These are phyloP conservation scores for Tetratostichococcus sp. DNA, from an alignment of 139 green algal genomes.

Conservation along the genomic window DNA sequence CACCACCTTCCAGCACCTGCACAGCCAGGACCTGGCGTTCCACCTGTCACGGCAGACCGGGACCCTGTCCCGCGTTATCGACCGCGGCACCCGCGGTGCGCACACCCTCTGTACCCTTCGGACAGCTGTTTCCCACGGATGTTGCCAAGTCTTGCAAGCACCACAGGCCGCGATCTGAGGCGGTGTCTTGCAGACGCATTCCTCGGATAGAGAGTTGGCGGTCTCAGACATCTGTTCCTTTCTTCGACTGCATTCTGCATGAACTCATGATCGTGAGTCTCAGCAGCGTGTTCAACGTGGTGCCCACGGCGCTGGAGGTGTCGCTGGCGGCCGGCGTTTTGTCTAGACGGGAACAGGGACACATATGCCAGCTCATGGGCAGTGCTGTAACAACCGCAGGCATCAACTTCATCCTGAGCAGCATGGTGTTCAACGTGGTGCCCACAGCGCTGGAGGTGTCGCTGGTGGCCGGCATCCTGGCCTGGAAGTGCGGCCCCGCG, in stretches of 20 bases:
- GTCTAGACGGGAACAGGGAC: too few species aligned
- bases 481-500: slow-evolving; percentile 79
- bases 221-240: too few species aligned
- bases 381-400: too few species aligned
- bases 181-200: too few species aligned
- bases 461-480: slow-evolving; percentile 80
- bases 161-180: too few species aligned
- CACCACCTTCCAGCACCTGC: slow-evolving; percentile 85
- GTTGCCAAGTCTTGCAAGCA: neutral
- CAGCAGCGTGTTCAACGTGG: slow-evolving; percentile 88
- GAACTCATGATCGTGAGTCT: slow-evolving; percentile 95
- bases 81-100: slow-evolving; percentile 77
- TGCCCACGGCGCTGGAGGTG: slow-evolving; percentile 91
- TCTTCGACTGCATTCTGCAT: neutral
- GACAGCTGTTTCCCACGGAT: too few species aligned
- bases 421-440: slow-evolving; percentile 90
- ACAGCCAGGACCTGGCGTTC: slow-evolving; percentile 82
- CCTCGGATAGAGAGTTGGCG: too few species aligned
- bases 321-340: slow-evolving; percentile 78
- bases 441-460: slow-evolving; percentile 88
- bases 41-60: slow-evolving; percentile 90
- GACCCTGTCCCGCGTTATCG: slow-evolving; percentile 78
- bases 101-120: too few species aligned
- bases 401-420: slow-evolving; percentile 89
- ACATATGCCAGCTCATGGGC: too few species aligned